Evolutionary conservation across 192 early-diverging fungal species (phyloP), one percentile per base, ranked within the genome.

Genomic region (Entomortierella chlamydospora): DNA sequence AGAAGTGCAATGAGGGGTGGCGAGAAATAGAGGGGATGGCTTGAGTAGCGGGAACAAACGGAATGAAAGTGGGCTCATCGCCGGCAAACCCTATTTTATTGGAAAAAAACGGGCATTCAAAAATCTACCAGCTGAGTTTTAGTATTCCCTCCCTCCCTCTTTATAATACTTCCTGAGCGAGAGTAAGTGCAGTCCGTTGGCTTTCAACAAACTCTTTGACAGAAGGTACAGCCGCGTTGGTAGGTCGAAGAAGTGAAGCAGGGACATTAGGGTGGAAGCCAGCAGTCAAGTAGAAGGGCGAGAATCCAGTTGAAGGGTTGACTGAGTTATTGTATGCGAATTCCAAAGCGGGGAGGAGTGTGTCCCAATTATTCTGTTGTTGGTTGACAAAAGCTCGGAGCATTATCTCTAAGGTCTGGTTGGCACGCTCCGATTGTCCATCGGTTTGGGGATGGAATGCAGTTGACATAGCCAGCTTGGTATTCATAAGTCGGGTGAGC

Each of bases 321-420:
- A 59, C 31, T 8, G 85, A 34, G 51, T 89, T 83, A 57, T 90
- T 92, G 82, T 86, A 89, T 0, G 86, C 82, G 59, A 88, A 87
- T 55, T 88, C 86, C 0, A 81, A 78, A 0, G 69, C 41, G 0
- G 82, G 69, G 2, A 90, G 68, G 22, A 73, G 59, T 2, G 61
- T 18, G 10, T 55, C n/a, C n/a, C n/a, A n/a, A n/a, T n/a, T n/a
- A n/a, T n/a, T 37, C 33, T 70, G 68, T 20, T 31, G 10, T 0
- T 70, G 68, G 59, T 70, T 39, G 18, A 62, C 68, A 31, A 61
- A 47, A 17, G 17, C 47, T 9, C 70, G 56, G 0, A 83, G 28
- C n/a, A 69, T 69, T 17, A 66, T 45, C 6, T 61, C 49, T 0
- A 79, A 20, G 3, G 66, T 72, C 13, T 67, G 47, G 26, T 68